A percentile compares a stretch with the other conserved stretches of the same genome.
phyloP scores from a whole-genome alignment of 208 protist genomes.

The Leishmania major region DNA sequence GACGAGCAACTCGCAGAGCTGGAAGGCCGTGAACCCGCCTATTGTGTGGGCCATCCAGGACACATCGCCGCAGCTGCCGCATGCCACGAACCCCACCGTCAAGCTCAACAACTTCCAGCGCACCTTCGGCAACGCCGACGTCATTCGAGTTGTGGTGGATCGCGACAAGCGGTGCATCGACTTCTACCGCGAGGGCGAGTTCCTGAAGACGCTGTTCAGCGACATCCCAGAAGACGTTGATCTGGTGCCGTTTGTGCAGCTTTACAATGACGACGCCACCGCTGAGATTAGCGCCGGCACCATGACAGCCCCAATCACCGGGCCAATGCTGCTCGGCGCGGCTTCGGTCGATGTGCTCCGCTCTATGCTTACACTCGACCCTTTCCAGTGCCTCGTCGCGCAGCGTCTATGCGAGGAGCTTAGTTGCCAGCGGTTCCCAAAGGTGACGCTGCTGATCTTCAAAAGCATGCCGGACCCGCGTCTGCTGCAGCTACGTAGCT shows the following conservation, averaged over 20 bases:
- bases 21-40: constrained; percentile 87
- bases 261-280: constrained; percentile 91
- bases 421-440: constrained; percentile 50
- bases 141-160: constrained; percentile 79
- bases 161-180: constrained; percentile 72
- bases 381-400: constrained; percentile 79
- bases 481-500: constrained; percentile 69
- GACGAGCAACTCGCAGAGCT: constrained; percentile 84
- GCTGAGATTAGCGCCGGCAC: constrained; percentile 68
- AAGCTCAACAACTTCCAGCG: constrained; percentile 91
- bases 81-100: constrained; percentile 90
- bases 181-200: constrained; percentile 88
- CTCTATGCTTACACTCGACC: constrained; percentile 83
- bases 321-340: constrained; percentile 68
- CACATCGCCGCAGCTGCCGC: constrained; percentile 85
- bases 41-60: constrained; percentile 92
- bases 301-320: constrained; percentile 85
- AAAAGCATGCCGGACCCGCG: constrained; percentile 82
- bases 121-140: constrained; percentile 85
- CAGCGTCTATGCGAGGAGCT: constrained; percentile 76
- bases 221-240: constrained; percentile 79
- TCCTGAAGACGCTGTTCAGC: constrained; percentile 86
- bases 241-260: constrained; percentile 90
- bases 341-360: constrained; percentile 87
- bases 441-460: constrained; percentile 83